phyloP scores from a whole-genome alignment of 2,329 filamentous ascomycete genomes.

The Tolypocladium endophyticum region DNA sequence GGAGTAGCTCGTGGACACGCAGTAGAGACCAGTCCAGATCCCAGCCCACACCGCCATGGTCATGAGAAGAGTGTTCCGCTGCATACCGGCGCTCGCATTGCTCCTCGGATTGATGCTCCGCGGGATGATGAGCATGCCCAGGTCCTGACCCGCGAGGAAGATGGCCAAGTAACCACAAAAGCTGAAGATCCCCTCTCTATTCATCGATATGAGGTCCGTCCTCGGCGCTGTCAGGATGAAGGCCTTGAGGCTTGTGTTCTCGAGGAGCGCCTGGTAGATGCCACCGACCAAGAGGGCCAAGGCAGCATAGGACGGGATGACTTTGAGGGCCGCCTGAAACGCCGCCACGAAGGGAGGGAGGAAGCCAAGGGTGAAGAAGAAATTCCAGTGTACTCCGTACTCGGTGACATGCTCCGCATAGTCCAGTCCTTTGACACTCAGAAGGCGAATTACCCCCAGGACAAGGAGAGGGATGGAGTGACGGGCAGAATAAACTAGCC shows the following conservation, averaged over 20 bases:
- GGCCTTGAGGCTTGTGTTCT: conserved; percentile 66
- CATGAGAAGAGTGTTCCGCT: conserved; percentile 48
- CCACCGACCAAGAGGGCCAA: conserved; percentile 60
- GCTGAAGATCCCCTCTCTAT: conserved; percentile 91
- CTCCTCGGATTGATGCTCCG: conserved; percentile 34
- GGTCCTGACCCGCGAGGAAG: conserved; percentile 79
- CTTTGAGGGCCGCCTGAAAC: conserved; percentile 59
- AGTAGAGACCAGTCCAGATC: conserved; percentile 62
- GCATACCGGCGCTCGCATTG: conserved; percentile 29
- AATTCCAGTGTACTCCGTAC: conserved; percentile 99
- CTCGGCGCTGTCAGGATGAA: conserved; percentile 78
- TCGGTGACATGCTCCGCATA: conserved; percentile 97
- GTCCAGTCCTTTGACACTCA: conserved; percentile 86
- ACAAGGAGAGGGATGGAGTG: conserved; percentile 76
- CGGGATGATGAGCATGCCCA: conserved; percentile 71
- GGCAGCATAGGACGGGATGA: conserved; percentile 67
- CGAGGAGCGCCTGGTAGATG: conserved; percentile 65
- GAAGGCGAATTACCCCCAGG: conserved; percentile 69
- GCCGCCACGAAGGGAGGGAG: conserved; percentile 82
- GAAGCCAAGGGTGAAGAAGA: conserved; percentile 91
- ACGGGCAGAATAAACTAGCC: conserved; percentile 57
- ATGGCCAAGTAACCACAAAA: conserved; percentile 92
- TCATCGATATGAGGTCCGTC: conserved; percentile 71
- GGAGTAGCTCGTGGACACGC: conserved; percentile 53
- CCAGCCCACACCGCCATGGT: conserved; percentile 54